Conservation (phyloP, 331 rosid genomes). For the Quercus tomentella region DNA sequence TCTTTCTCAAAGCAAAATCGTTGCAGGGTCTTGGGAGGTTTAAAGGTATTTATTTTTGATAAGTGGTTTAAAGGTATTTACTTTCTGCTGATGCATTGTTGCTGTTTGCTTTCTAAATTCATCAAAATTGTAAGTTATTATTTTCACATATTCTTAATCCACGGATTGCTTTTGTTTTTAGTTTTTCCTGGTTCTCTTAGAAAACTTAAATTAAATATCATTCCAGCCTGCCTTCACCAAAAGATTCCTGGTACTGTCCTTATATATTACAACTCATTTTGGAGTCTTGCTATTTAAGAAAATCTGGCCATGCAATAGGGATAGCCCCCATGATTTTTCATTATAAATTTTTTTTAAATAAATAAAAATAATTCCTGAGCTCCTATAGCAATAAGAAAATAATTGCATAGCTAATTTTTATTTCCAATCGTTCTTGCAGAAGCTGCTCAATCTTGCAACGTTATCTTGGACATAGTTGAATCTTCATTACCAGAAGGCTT, state of each 20-base stretch:
- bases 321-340: not conserved
- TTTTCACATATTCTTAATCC: slow-evolving; percentile 10
- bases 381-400: not conserved
- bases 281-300: not conserved
- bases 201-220: not conserved
- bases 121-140: slow-evolving; percentile 9
- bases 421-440: slow-evolving; percentile 58
- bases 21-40: slow-evolving; percentile 68
- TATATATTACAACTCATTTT: not conserved
- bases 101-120: slow-evolving; percentile 9
- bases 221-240: not conserved
- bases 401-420: slow-evolving; percentile 21
- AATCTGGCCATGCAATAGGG: not conserved
- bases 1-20: slow-evolving; percentile 81
- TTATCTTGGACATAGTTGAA: slow-evolving; percentile 78
- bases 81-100: slow-evolving; percentile 12
- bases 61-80: slow-evolving; percentile 56
- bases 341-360: not conserved
- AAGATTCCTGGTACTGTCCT: not conserved
- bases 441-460: slow-evolving; percentile 80
- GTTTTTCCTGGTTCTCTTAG: not conserved
- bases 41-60: slow-evolving; percentile 45
- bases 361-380: slow-evolving; percentile 10
- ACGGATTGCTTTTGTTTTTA: not conserved
- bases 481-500: slow-evolving; percentile 83